Conservation (phyloP, 257 asterid species). For the Solanum tarapatanum region DNA sequence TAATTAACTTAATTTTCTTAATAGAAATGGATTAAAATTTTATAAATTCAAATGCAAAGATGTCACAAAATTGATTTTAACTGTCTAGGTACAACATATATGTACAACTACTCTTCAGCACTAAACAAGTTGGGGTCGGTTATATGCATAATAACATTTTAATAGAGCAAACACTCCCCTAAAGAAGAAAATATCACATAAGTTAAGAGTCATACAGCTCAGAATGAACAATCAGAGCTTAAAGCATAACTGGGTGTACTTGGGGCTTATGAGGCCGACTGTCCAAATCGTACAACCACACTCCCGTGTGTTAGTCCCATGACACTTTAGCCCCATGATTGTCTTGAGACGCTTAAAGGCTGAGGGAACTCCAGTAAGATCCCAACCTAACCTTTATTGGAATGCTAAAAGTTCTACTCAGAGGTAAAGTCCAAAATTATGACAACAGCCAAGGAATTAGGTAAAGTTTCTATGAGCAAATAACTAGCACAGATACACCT, state of each 20-base stretch:
- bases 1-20: neutral
- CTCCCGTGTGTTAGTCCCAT: neutral
- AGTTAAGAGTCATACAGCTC: neutral
- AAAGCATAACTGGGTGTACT: neutral
- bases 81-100: neutral
- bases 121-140: neutral
- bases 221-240: neutral
- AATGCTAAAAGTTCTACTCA: neutral
- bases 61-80: neutral
- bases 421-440: neutral
- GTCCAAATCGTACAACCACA: neutral
- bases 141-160: neutral
- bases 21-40: neutral
- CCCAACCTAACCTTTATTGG: neutral
- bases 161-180: neutral
- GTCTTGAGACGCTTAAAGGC: neutral
- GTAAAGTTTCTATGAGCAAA: neutral
- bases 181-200: neutral
- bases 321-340: neutral
- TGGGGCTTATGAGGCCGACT: neutral
- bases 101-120: neutral
- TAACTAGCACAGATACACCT: neutral
- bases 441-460: neutral
- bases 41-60: neutral
- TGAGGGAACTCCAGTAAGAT: neutral